phyloP scores from a whole-genome alignment of 2,329 filamentous ascomycete species.

The Arthrobotrys conoides region DNA sequence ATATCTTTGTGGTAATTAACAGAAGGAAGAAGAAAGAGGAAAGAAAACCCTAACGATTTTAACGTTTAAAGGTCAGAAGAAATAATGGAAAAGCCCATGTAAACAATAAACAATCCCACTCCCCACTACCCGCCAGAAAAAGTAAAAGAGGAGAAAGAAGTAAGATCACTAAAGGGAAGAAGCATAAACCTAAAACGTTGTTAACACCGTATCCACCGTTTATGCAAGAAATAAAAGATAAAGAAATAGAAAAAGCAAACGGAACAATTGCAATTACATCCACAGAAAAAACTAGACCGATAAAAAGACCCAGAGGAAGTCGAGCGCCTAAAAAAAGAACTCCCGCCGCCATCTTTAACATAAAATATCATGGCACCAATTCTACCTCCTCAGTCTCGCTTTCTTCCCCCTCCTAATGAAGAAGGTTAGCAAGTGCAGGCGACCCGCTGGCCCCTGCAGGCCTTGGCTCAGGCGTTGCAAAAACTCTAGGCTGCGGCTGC shows the following conservation, averaged over 20 bases:
- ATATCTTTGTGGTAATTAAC: slow-evolving; percentile 43
- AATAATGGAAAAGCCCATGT: slow-evolving; percentile 12
- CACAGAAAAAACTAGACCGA: slow-evolving; percentile 19
- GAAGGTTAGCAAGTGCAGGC: slow-evolving; percentile 64
- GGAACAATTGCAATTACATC: slow-evolving; percentile 8
- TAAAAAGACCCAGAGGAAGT: slow-evolving; percentile 13
- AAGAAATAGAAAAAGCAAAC: slow-evolving; percentile 24
- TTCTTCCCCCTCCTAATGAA: slow-evolving; percentile 61
- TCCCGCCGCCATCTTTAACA: not conserved
- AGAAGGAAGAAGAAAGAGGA: slow-evolving; percentile 10
- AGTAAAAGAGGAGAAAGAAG: slow-evolving; percentile 10
- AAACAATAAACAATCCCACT: slow-evolving; percentile 7
- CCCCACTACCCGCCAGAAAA: slow-evolving; percentile 5
- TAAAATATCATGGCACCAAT: slow-evolving; percentile 21
- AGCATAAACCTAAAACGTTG: slow-evolving; percentile 37
- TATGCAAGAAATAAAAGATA: slow-evolving; percentile 37
- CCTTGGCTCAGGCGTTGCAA: slow-evolving; percentile 53
- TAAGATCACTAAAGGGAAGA: not conserved
- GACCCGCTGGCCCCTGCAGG: slow-evolving; percentile 63
- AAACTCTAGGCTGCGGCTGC: slow-evolving; percentile 56
- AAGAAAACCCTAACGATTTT: not conserved
- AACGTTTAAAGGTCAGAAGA: slow-evolving; percentile 22
- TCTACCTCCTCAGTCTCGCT: slow-evolving; percentile 41
- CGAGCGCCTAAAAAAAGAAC: not conserved
- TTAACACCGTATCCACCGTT: slow-evolving; percentile 60